These are phyloP conservation scores for Lichtheimia hyalospora DNA, from an alignment of 371 early-diverging fungal genomes.

Conservation along the genomic window DNA sequence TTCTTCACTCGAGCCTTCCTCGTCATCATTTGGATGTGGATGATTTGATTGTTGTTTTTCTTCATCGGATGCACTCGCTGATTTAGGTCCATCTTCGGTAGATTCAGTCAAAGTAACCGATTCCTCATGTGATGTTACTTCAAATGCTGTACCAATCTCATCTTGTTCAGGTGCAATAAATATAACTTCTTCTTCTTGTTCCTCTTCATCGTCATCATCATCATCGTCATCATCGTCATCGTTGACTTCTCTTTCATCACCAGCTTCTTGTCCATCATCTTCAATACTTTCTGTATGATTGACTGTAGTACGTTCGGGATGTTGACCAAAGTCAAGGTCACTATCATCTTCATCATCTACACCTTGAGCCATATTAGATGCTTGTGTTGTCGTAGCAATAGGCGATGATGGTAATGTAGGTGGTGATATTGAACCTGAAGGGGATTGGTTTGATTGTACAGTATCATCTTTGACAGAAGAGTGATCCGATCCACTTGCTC, in stretches of 20 bases:
- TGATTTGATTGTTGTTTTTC: constrained; percentile 18
- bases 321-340: neutral
- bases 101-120: constrained; percentile 4
- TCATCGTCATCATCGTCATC: constrained; percentile 36
- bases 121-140: constrained; percentile 29
- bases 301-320: neutral
- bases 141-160: constrained; percentile 26
- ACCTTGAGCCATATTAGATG: neutral
- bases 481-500: constrained; percentile 5
- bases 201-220: constrained; percentile 24
- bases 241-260: constrained; percentile 18
- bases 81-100: constrained; percentile 16
- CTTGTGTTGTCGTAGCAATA: neutral
- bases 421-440: too few species aligned
- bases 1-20: constrained; percentile 39
- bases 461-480: neutral
- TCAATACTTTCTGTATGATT: constrained; percentile 18
- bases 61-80: constrained; percentile 25
- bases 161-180: constrained; percentile 37
- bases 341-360: constrained; percentile 1
- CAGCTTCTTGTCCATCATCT: constrained; percentile 21
- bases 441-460: too few species aligned
- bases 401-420: neutral
- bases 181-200: constrained; percentile 44
- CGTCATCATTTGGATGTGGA: constrained; percentile 20